Percentiles rank a stretch among this genome's conserved stretches.
Evolutionary conservation across 495 filamentous ascomycete genomes (phyloP).

Genomic region (Aspergillus sclerotiicarbonarius): DNA sequence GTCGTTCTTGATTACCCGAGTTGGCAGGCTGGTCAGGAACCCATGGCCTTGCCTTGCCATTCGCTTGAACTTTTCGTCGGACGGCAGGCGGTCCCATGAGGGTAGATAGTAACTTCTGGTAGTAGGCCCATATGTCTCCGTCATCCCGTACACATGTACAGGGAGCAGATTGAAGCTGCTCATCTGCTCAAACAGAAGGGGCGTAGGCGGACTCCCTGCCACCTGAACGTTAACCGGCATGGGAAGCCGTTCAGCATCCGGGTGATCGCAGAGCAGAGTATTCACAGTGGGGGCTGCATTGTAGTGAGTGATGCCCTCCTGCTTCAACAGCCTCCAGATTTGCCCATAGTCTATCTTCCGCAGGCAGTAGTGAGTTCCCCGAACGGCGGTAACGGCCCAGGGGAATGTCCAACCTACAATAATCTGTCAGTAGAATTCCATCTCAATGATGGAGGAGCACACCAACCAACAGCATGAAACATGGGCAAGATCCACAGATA

Average conservation of each 20-base stretch:
- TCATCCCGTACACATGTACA: slow-evolving; percentile 93
- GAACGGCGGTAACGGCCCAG: slow-evolving; percentile 87
- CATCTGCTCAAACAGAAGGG: slow-evolving; percentile 92
- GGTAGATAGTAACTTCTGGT: slow-evolving; percentile 90
- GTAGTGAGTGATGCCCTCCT: slow-evolving; percentile 87
- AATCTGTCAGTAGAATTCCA: neutral
- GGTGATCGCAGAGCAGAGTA: slow-evolving; percentile 78
- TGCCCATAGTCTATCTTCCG: slow-evolving; percentile 91
- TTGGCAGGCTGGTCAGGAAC: slow-evolving; percentile 79
- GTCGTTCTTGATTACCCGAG: slow-evolving; percentile 78
- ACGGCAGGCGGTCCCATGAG: slow-evolving; percentile 68
- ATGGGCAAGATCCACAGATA: slow-evolving; percentile 94
- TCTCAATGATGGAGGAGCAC: too few relatives aligned
- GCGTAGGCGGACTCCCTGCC: slow-evolving; percentile 84
- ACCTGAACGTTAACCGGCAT: slow-evolving; percentile 84
- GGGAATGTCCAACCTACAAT: slow-evolving; percentile 67
- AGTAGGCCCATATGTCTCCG: slow-evolving; percentile 94
- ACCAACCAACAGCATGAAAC: slow-evolving; percentile 86
- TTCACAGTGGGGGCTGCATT: slow-evolving; percentile 96
- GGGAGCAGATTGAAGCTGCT: slow-evolving; percentile 80
- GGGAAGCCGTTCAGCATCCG: slow-evolving; percentile 66
- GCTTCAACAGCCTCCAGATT: slow-evolving; percentile 84
- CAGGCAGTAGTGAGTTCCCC: slow-evolving; percentile 92
- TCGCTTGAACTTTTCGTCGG: slow-evolving; percentile 70
- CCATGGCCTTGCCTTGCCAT: slow-evolving; percentile 97